phyloP scores from a whole-genome alignment of 495 filamentous ascomycete species.

The Trichoderma orchidacearum region DNA sequence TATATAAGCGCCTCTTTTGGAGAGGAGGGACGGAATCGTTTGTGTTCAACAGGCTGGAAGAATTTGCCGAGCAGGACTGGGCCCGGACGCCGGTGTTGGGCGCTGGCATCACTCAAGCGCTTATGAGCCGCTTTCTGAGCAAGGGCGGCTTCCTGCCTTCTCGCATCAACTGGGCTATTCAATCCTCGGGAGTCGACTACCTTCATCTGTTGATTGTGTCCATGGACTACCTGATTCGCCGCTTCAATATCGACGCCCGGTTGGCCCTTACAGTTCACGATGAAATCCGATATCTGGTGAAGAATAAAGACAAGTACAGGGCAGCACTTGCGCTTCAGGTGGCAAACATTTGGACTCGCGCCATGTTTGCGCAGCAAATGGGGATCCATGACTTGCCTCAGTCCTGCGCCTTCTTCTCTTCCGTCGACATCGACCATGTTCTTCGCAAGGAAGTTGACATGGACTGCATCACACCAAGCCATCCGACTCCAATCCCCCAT shows the following conservation, averaged over 20 bases:
- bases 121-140: conserved; percentile 76
- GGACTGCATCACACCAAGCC: conserved; percentile 87
- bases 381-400: conserved; percentile 93
- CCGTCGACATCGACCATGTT: conserved; percentile 86
- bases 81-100: conserved; percentile 90
- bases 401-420: conserved; percentile 86
- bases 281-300: conserved; percentile 88
- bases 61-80: conserved; percentile 87
- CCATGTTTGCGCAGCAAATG: conserved; percentile 93
- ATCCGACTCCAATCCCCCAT: conserved; percentile 62
- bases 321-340: conserved; percentile 86
- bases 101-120: conserved; percentile 89
- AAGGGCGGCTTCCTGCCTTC: conserved; percentile 90
- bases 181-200: conserved; percentile 95
- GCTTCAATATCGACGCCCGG: conserved; percentile 70
- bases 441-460: conserved; percentile 95
- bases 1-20: conserved; percentile 77
- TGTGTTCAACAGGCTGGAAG: conserved; percentile 95
- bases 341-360: conserved; percentile 90
- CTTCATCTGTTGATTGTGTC: conserved; percentile 83
- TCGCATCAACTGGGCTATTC: conserved; percentile 98
- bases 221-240: conserved; percentile 90
- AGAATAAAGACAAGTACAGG: conserved; percentile 73
- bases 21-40: conserved; percentile 91
- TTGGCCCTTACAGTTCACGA: conserved; percentile 93